Base-by-base conservation (phyloP, 2,329 filamentous ascomycete genomes). In the Beauveria asiatica region DNA sequence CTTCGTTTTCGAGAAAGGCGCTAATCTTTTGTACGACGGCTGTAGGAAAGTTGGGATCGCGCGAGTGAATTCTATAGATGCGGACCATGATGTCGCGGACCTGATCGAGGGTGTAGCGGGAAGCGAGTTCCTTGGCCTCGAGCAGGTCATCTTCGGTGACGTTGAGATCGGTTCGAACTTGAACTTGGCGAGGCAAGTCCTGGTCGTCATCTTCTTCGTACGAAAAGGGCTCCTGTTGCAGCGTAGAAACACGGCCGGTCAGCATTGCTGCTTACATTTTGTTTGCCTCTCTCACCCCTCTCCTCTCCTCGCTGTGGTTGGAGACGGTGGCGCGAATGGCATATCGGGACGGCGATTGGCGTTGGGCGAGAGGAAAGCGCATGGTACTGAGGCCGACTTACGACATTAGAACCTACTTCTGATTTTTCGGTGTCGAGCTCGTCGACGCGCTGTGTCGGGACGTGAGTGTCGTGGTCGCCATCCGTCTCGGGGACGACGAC, bases 61-160 rank as follows among this genome's bases (percentile, higher is more conserved):
- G 71, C 63, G 75, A 70, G 68, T 77, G 75, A 45, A 76, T 72
- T 52, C 70, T 72, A 59, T 72, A 66, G 41, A 77, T 74, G 27
- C 70, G 70, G 17, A 69, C 67, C 73, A 77, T 75, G 66, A 77
- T 75, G 57, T 74, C 69, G 65, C 72, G 72, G 48, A 75, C 74
- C 64, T 76, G 73, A n/a, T 75, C 74, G 49, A 76, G 73, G 19
- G 71, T 75, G 62, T 75, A 73, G 63, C 71, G 72, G 55, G 70
- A 72, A 57, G 76, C 77, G 46, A 76, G 68, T 61, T 76, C 75
- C 64, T 74, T 75, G 57, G 76, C 77, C 65, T 79, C 74, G 58
- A 76, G 72, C 9, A 79, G 69, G 62, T 79, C 76, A 51, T 77
- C 72, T 64, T 78, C 76, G 51, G 76, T 78, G 37, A 77, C 75